phyloP scores from a whole-genome alignment of 805 yeast genomes.

The Diddensiella transvaalensis region DNA sequence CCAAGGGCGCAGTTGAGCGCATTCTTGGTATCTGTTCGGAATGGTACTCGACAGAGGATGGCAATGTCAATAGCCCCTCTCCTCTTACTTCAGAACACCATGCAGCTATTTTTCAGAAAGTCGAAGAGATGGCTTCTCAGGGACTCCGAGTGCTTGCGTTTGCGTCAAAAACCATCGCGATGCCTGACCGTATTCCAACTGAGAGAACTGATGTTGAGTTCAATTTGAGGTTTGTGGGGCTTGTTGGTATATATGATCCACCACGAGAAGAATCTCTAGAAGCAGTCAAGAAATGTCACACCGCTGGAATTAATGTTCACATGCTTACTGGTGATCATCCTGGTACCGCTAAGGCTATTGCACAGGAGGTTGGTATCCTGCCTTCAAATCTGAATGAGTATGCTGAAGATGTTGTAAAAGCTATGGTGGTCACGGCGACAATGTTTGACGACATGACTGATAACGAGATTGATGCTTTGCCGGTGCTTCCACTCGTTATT shows the following conservation, averaged over 20 bases:
- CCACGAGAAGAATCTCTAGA: slow-evolving; percentile 67
- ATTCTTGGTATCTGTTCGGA: slow-evolving; percentile 51
- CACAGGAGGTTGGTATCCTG: slow-evolving; percentile 74
- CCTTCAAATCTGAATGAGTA: slow-evolving; percentile 59
- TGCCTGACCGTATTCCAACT: slow-evolving; percentile 23
- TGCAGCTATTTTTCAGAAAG: slow-evolving; percentile 47
- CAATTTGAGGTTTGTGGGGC: slow-evolving; percentile 56
- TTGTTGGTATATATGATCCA: slow-evolving; percentile 78
- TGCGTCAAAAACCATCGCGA: slow-evolving; percentile 41
- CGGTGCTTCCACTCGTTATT: slow-evolving; percentile 69
- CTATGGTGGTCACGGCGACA: slow-evolving; percentile 73
- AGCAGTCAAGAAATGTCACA: slow-evolving; percentile 63
- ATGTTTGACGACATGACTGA: slow-evolving; percentile 65
- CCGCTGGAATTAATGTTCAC: slow-evolving; percentile 73
- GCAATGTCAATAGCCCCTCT: slow-evolving; percentile 22
- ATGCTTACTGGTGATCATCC: slow-evolving; percentile 84
- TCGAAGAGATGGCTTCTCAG: slow-evolving; percentile 56
- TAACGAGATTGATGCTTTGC: slow-evolving; percentile 55
- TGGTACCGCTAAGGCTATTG: slow-evolving; percentile 74
- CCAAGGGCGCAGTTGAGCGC: slow-evolving; percentile 79
- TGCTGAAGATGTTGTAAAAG: slow-evolving; percentile 47
- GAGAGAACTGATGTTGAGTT: slow-evolving; percentile 48
- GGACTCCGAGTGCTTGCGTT: slow-evolving; percentile 74
- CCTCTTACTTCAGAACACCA: slow-evolving; percentile 42
- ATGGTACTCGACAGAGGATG: slow-evolving; percentile 43